Conservation (phyloP, 208 protist genomes). For the Jaenimonas drosophilae region DNA sequence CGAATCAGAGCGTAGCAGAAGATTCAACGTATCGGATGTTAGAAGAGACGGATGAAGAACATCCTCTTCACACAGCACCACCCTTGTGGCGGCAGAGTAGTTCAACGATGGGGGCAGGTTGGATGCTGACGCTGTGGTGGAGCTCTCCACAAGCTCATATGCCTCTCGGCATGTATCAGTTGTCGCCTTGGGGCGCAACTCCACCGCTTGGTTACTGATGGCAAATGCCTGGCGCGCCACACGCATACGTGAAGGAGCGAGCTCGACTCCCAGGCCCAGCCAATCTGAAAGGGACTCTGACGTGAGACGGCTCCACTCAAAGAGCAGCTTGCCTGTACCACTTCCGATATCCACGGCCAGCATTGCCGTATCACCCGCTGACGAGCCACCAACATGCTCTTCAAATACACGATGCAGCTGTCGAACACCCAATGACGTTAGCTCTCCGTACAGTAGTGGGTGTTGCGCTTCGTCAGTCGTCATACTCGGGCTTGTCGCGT, state of each 20-base stretch:
- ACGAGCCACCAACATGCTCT: background rate
- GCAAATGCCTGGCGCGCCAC: constrained; percentile 36
- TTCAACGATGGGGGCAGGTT: too few species aligned
- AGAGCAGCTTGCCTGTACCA: constrained; percentile 65
- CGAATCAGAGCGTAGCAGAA: too few species aligned
- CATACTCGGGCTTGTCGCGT: background rate
- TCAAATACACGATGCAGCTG: constrained; percentile 17
- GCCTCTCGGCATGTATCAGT: background rate
- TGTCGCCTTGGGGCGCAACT: background rate
- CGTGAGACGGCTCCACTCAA: constrained; percentile 52
- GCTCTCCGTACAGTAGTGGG: constrained; percentile 57
- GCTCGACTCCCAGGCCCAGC: constrained; percentile 47
- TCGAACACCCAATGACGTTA: constrained; percentile 52
- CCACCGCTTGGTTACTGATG: constrained; percentile 5
- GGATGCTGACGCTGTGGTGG: background rate
- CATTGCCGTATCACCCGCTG: constrained; percentile 3
- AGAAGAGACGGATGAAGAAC: constrained; percentile 17
- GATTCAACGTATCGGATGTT: too few species aligned
- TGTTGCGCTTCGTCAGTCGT: background rate
- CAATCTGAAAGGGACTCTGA: constrained; percentile 18
- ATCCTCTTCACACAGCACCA: constrained; percentile 16
- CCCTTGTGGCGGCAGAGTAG: background rate
- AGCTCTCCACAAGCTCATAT: background rate
- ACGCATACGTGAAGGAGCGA: constrained; percentile 50
- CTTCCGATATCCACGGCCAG: constrained; percentile 49